Conservation (phyloP, 768 basidiomycete genomes). For the Russula griseocarnosa region DNA sequence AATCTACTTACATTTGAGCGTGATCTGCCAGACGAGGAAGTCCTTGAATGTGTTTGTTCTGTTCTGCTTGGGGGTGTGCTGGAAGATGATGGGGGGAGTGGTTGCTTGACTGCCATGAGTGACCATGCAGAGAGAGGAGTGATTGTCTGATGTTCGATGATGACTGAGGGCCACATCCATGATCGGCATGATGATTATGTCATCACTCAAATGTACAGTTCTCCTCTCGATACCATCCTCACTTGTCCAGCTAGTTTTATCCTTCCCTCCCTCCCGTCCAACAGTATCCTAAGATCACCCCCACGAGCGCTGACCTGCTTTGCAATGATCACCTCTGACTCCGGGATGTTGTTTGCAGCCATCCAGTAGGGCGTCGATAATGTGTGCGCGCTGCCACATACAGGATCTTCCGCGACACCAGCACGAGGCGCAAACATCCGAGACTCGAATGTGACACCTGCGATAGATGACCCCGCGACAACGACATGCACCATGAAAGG, state of each 20-base stretch:
- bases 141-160: background rate
- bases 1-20: constrained; percentile 15
- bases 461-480: constrained; percentile 24
- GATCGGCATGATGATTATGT: constrained; percentile 5
- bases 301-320: constrained; percentile 24
- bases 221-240: constrained; percentile 1
- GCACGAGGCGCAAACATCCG: constrained; percentile 33
- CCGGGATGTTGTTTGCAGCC: background rate
- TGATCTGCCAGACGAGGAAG: constrained; percentile 9
- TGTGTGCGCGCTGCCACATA: constrained; percentile 35
- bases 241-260: constrained; percentile 16
- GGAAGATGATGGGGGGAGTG: constrained; percentile 7
- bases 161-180: background rate
- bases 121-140: background rate
- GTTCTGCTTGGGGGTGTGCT: background rate
- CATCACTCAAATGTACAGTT: constrained; percentile 14
- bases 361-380: constrained; percentile 35
- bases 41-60: constrained; percentile 9
- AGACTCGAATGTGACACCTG: constrained; percentile 30
- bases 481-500: constrained; percentile 15
- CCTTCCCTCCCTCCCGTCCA: background rate
- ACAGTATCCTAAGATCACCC: constrained; percentile 16
- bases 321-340: background rate
- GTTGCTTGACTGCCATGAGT: constrained; percentile 21
- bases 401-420: constrained; percentile 34